Evolutionary conservation across 768 basidiomycete species (phyloP).

Genomic region (Leccinum subtestaceum): DNA sequence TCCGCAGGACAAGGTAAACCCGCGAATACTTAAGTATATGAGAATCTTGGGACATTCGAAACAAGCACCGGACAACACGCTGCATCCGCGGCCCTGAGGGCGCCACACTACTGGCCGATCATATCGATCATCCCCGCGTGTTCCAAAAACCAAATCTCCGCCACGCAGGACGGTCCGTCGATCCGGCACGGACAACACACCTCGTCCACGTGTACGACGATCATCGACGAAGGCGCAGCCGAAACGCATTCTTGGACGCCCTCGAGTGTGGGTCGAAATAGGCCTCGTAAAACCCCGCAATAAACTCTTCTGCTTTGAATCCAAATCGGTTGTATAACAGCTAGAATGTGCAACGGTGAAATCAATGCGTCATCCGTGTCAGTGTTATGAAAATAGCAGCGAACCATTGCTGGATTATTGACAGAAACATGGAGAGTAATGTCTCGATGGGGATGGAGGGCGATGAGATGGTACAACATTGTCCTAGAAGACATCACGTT

Average conservation of each 20-base stretch:
- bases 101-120: not conserved
- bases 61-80: no score
- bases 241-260: conserved; percentile 78
- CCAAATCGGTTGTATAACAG: conserved; percentile 83
- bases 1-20: not conserved
- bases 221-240: conserved; percentile 66
- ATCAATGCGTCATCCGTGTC: not conserved
- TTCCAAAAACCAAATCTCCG: not conserved
- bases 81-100: not conserved
- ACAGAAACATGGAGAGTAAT: conserved; percentile 82
- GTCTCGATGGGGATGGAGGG: conserved; percentile 68
- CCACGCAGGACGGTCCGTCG: not conserved
- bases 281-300: conserved; percentile 77
- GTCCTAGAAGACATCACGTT: conserved; percentile 39
- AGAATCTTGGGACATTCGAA: no score
- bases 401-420: conserved; percentile 77
- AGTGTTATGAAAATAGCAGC: not conserved
- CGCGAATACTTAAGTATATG: not conserved
- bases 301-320: conserved; percentile 84
- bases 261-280: conserved; percentile 70
- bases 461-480: conserved; percentile 77
- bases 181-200: not conserved
- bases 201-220: not conserved
- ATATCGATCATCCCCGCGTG: not conserved
- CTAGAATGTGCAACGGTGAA: conserved; percentile 31